phyloP scores from a whole-genome alignment of 1,139 yeast genomes.

The Suzukiozyma palmioleophila region DNA sequence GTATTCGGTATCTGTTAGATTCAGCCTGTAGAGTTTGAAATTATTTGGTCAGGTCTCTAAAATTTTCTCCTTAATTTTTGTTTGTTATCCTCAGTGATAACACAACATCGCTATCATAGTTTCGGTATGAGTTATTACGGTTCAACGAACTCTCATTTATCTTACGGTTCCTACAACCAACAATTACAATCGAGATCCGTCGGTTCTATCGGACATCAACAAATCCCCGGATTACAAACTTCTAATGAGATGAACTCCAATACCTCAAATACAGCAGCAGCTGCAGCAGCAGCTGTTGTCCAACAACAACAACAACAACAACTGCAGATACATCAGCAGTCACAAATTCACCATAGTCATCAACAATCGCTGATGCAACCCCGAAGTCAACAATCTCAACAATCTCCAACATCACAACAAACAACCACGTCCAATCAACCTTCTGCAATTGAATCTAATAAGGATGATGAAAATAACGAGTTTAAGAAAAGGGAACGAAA shows the following conservation, averaged over 20 bases:
- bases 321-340: constrained; percentile 8
- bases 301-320: constrained; percentile 17
- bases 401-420: constrained; percentile 5
- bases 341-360: not conserved
- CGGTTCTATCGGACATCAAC: constrained; percentile 5
- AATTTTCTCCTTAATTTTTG: too few species aligned
- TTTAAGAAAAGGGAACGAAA: constrained; percentile 21
- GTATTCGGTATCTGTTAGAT: too few species aligned
- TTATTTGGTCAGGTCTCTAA: too few species aligned
- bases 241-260: not conserved
- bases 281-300: constrained; percentile 13
- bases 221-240: constrained; percentile 2
- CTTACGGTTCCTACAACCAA: constrained; percentile 4
- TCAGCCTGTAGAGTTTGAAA: too few species aligned
- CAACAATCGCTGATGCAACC: constrained; percentile 10
- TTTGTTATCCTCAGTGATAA: not conserved
- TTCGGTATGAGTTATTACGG: constrained; percentile 6
- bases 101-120: too few species aligned
- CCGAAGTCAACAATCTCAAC: constrained; percentile 5
- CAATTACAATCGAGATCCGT: constrained; percentile 7
- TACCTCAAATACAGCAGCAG: constrained; percentile 8
- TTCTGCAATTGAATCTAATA: constrained; percentile 1
- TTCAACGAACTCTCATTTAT: not conserved
- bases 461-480: constrained; percentile 6
- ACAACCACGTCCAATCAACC: constrained; percentile 5